Base-by-base conservation (phyloP, 768 basidiomycete genomes). In the Mrakia gelida region DNA sequence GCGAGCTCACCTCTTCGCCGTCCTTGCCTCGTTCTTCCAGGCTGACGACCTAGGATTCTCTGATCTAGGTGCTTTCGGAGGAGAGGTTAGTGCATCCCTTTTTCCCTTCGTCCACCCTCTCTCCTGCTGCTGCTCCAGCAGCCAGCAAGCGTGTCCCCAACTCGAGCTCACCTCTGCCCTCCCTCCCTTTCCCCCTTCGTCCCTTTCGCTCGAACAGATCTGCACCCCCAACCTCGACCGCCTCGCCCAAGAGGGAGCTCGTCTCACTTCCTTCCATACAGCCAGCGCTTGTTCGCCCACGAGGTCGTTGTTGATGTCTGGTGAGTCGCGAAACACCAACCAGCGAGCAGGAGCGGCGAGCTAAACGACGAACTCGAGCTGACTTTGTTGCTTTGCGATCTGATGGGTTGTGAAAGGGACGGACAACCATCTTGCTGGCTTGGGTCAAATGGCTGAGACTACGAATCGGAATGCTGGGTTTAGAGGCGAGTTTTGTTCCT, bases 221-320 rank as follows among this genome's bases (percentile, higher is more conserved):
- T 32, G 26, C 6, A 83, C 82, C 13, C 82, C 82, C 4, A 82
- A 82, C 65, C 70, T 83, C n/a, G 81, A 83, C 76, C 75, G 78
- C 30, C 75, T 83, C 21, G 82, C 82, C 3, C 43, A 30, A 1
- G 71, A 80, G 71, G 82, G 82, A 6, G 21, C 81, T 3, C 71
- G 80, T 23, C 79, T 82, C 43, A 81, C 80, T 3, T 80, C 79
- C 45, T 82, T 63, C 32, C 78, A 79, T 28, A 77, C 78, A 26
- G 75, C 75, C 10, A 49, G 75, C 5, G 78, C 78, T 21, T 79
- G 78, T 49, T 78, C 76, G 28, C 78, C 78, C 16, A 73, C 71
- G 15, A 49, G 71, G 49, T 45, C 41, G 10, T 56, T 73, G 71
- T 30, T 73, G n/a, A 32, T 73, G 26, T 73, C 71, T 0, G 71